Evolutionary conservation across 169 alveolate genomes (phyloP), one percentile per base, ranked within the genome.

Genomic region (Cryptosporidium sp.): DNA sequence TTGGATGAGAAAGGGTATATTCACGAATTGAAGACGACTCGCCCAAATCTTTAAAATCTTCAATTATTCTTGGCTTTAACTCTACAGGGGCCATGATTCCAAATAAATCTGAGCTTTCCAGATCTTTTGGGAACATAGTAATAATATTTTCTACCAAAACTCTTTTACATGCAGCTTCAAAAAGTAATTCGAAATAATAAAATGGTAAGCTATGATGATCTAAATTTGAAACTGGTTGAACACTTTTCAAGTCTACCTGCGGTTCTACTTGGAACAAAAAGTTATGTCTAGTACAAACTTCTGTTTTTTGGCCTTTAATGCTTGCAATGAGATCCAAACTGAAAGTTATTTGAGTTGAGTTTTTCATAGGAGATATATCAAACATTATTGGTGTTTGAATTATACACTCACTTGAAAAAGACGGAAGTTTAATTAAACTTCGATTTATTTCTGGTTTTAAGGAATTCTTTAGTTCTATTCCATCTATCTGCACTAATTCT

Each of bases 361-460:
- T 29, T 37, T 39, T 29, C 52, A 65, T 43, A 3, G 75, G 89
- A 26, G 62, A 80, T 3, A 61, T 29, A n/a, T 43, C 29, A 31
- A 80, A 80, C 51, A 39, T 43, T 37, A 80, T 23, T 65, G 89
- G 89, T 37, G 43, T 18, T 43, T 80, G 55, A 21, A 80, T 29
- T 33, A 80, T 39, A 35, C 71, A 61, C 43, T 80, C 69, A 14
- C 23, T n/a, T 62, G 74, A 80, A 80, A 80, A 80, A 12, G 61
- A 12, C n/a, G 89, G 89, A 80, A 80, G 61, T 14, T 45, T 48
- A 29, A 80, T 31, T 16, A 26, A 37, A 6, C 6, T 65, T n/a
- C 39, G 23, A 21, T 26, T 31, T 7, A n/a, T 41, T 31, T 43
- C 58, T 23, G 29, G 67, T 6, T 80, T 26, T 33, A 43, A n/a